These are phyloP conservation scores for Bocquillonia castaneifolia DNA, from an alignment of 441 rosid species.

Conservation along the genomic window DNA sequence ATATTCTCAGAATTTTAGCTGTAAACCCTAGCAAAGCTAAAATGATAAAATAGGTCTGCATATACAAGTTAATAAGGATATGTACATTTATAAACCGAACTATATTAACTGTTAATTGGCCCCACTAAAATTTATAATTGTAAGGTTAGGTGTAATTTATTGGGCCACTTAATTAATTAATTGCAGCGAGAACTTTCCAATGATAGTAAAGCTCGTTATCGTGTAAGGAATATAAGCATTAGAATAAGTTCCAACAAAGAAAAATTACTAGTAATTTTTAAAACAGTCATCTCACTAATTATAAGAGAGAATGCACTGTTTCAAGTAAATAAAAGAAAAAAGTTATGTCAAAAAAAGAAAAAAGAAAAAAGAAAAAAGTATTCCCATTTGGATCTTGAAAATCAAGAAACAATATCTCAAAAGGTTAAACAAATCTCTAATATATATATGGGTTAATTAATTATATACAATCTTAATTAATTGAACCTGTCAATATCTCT, in stretches of 20 bases:
- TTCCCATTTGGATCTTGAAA: conserved; percentile 11
- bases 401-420: conserved; percentile 30
- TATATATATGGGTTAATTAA: conserved; percentile 11
- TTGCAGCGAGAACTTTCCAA: conserved; percentile 6
- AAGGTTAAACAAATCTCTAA: conserved; percentile 29
- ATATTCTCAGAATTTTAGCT: conserved; percentile 10
- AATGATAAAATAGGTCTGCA: conserved; percentile 5
- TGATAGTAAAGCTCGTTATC: conserved; percentile 2
- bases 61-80: background rate
- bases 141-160: conserved; percentile 21
- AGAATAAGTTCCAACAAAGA: conserved; percentile 25
- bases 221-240: conserved; percentile 21
- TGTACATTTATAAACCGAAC: background rate
- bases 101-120: conserved; percentile 3
- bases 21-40: conserved; percentile 10
- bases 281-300: background rate
- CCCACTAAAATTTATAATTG: conserved; percentile 12
- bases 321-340: too few species aligned
- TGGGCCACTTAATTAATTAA: conserved; percentile 20
- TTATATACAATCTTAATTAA: background rate
- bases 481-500: background rate
- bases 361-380: conserved; percentile 6
- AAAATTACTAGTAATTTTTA: background rate
- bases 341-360: too few species aligned
- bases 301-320: too few species aligned